phyloP scores from a whole-genome alignment of 2,329 filamentous ascomycete genomes.

The Arthroderma sp. region DNA sequence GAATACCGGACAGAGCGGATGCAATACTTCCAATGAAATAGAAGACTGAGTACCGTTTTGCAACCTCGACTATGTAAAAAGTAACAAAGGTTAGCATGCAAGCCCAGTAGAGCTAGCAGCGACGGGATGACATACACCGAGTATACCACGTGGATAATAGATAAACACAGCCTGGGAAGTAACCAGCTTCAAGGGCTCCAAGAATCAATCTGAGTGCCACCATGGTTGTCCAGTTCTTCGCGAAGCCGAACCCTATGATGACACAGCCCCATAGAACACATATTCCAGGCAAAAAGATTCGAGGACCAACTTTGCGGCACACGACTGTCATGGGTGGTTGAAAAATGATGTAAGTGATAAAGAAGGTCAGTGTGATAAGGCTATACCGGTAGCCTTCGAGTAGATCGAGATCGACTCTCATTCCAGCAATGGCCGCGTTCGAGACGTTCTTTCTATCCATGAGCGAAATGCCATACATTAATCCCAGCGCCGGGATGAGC shows the following conservation, averaged over 20 bases:
- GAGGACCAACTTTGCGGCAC: conserved; percentile 49
- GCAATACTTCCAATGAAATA: conserved; percentile 32
- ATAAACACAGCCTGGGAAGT: conserved; percentile 55
- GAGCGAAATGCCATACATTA: conserved; percentile 58
- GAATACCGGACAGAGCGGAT: conserved; percentile 30
- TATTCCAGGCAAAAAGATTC: conserved; percentile 18
- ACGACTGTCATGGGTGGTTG: conserved; percentile 59
- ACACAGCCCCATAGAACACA: conserved; percentile 13
- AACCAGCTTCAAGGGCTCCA: conserved; percentile 50
- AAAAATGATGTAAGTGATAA: conserved; percentile 58
- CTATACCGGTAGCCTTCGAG: conserved; percentile 17
- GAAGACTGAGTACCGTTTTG: conserved; percentile 31
- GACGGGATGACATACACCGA: conserved; percentile 36
- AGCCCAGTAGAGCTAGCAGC: conserved; percentile 6
- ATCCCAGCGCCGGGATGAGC: conserved; percentile 45
- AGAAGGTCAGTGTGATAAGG: conserved; percentile 60
- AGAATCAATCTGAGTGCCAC: conserved; percentile 46
- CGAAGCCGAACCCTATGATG: conserved; percentile 46
- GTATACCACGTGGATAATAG: conserved; percentile 57
- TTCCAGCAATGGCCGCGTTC: conserved; percentile 54
- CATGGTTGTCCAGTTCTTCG: conserved; percentile 39
- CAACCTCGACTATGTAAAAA: conserved; percentile 16
- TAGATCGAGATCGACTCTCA: conserved; percentile 16
- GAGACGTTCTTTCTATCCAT: conserved; percentile 67
- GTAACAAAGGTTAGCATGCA: background rate